Evolutionary conservation across 164 flowering plant species (phyloP).

Genomic region (Tetrastigma voinierianum): DNA sequence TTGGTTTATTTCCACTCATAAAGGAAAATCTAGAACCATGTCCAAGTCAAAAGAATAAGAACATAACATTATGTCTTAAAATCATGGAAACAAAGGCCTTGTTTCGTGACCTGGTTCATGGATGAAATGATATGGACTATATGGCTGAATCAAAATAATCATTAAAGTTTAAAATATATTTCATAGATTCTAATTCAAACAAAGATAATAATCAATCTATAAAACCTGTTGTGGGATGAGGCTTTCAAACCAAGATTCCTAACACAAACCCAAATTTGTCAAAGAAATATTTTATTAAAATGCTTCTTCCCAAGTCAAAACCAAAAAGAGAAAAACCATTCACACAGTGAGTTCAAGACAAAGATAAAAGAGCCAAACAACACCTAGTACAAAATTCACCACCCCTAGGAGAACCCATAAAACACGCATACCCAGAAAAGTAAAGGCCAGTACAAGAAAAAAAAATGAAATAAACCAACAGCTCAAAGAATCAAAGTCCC

Average conservation of each 20-base stretch:
- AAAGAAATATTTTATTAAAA: background rate
- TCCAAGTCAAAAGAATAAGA: constrained; percentile 1
- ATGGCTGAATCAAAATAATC: background rate
- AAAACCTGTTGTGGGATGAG: constrained; percentile 10
- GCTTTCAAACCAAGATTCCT: background rate
- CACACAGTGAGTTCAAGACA: background rate
- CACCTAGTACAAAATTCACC: constrained; percentile 1
- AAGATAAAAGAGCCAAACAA: background rate
- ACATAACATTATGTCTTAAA: background rate
- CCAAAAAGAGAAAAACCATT: background rate
- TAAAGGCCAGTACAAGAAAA: background rate
- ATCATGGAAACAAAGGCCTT: too few species aligned
- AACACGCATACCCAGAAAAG: background rate
- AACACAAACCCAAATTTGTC: background rate
- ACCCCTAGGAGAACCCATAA: background rate
- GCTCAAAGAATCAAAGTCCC: constrained; percentile 1
- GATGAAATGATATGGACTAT: too few species aligned
- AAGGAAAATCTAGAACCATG: background rate
- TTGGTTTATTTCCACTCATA: too few species aligned
- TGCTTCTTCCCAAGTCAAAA: background rate
- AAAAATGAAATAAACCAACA: background rate
- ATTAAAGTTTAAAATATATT: too few species aligned
- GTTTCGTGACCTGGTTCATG: too few species aligned
- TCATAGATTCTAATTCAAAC: too few species aligned
- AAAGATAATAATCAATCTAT: background rate